Percentiles rank a stretch among this genome's conserved stretches.
These are phyloP conservation scores for Calonectria hongkongensis DNA, from an alignment of 2,329 filamentous ascomycete genomes.

Conservation along the genomic window DNA sequence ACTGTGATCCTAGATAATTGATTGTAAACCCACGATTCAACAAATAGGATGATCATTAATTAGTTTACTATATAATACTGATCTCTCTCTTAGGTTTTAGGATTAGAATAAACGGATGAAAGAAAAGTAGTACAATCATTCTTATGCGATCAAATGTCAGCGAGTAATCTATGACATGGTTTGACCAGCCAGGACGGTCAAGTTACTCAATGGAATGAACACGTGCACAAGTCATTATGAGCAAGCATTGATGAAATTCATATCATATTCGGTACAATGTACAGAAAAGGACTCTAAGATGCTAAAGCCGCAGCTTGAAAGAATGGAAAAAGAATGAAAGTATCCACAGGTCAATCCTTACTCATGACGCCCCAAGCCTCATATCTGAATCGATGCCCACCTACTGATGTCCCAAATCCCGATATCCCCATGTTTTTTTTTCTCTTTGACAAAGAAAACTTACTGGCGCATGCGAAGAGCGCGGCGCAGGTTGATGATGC, in stretches of 20 bases:
- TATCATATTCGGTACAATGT: constrained; percentile 23
- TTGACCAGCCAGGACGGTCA: too few relatives aligned
- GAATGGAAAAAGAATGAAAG: constrained; percentile 15
- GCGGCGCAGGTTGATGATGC: constrained; percentile 54
- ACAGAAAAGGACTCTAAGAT: not conserved
- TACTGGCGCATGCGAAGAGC: constrained; percentile 46
- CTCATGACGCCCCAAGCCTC: constrained; percentile 4
- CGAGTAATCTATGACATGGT: too few relatives aligned
- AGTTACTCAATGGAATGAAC: not conserved
- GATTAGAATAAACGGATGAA: too few relatives aligned
- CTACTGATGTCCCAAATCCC: not conserved
- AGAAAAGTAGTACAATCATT: too few relatives aligned
- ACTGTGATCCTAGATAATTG: too few relatives aligned
- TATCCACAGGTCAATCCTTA: constrained; percentile 25
- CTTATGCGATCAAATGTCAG: too few relatives aligned
- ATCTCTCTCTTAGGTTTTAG: too few relatives aligned
- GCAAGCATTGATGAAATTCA: not conserved
- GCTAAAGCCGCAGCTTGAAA: not conserved
- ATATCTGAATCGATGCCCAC: not conserved
- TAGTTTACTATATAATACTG: too few relatives aligned
- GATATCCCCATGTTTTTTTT: not conserved
- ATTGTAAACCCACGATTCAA: too few relatives aligned
- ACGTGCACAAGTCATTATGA: too few relatives aligned
- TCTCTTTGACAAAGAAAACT: not conserved
- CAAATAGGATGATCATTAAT: too few relatives aligned